Base-by-base conservation (phyloP, 1,284 basidiomycete species). In the Peniophora sp. region DNA sequence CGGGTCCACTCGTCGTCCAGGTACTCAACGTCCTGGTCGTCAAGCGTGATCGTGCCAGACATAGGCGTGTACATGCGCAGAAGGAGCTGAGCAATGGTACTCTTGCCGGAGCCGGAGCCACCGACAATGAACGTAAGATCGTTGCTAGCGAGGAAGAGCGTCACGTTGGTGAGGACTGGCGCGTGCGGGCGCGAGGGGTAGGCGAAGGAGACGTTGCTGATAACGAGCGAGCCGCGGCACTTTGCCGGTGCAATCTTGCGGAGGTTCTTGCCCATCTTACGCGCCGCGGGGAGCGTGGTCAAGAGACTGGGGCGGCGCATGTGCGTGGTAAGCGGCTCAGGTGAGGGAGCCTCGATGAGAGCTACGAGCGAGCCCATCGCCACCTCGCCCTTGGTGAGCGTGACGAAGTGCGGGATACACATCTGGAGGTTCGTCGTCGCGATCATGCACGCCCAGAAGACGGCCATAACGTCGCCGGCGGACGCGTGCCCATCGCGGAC, bases 361-460 rank as follows among this genome's bases (percentile, higher is more conserved):
- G 77, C 72, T 41, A 89, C 65, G 32, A 95, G 72, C 1, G 85
- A 77, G 1, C 79, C 85, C 72, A 92, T 88, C 2, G 89, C 84
- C 50, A 82, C 80, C 65, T 96, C 96, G 57, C 92, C 96, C 66
- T 90, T 93, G 51, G 89, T 80, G 53, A 97, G 70, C 16, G 75
- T 70, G 51, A 89, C 83, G 54, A 95, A 70, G 50, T 89, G 81
- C 0, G 92, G 90, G 3, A 97, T 81, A 61, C 84, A 83, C 76
- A 87, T 82, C 64, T 97, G 92, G 3, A 97, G 67, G 63, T 91
- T 91, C 61, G 78, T 85, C 2, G 87, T 88, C 0, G 92, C 92
- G 52, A 97, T 87, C 45, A 98, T 73, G 63, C 92, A 93, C 0
- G 95, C 92, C 92, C 95, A 98, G 66, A 99, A 99, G 45, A 96